These are phyloP conservation scores for Dinochytrium kinnereticum DNA, from an alignment of 371 early-diverging fungal species.

Conservation along the genomic window DNA sequence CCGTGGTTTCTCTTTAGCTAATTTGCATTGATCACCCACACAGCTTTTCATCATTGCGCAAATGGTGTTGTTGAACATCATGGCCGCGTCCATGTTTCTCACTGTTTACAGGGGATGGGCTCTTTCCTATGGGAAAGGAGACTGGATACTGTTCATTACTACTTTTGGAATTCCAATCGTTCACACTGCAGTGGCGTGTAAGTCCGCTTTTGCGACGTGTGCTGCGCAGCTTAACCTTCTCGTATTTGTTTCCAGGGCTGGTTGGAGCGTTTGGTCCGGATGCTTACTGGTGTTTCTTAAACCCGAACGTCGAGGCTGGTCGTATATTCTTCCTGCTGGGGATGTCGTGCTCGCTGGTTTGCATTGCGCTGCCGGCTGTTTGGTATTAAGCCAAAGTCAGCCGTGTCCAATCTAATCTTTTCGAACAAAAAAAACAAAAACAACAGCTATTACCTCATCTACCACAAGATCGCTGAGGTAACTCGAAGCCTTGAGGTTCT, in stretches of 20 bases:
- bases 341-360: constrained; percentile 3
- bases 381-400: too few relatives aligned
- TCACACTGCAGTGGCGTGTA: not conserved
- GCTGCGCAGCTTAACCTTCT: not conserved
- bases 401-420: not conserved
- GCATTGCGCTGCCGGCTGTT: constrained; percentile 21
- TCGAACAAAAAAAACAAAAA: not conserved
- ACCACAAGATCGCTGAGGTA: not conserved
- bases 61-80: constrained; percentile 14
- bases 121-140: constrained; percentile 5
- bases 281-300: constrained; percentile 21
- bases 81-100: constrained; percentile 18
- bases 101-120: constrained; percentile 11
- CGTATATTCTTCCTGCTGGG: constrained; percentile 2
- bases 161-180: constrained; percentile 14
- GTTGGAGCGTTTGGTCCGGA: constrained; percentile 23
- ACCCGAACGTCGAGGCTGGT: constrained; percentile 3
- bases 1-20: not conserved
- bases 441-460: not conserved
- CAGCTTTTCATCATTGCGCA: constrained; percentile 18
- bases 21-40: not conserved
- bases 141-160: constrained; percentile 17
- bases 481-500: not conserved
- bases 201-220: not conserved
- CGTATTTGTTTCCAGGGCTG: not conserved